Evolutionary conservation across 306 rosid species (phyloP).

Genomic region (Oxytropis ochrocephala): DNA sequence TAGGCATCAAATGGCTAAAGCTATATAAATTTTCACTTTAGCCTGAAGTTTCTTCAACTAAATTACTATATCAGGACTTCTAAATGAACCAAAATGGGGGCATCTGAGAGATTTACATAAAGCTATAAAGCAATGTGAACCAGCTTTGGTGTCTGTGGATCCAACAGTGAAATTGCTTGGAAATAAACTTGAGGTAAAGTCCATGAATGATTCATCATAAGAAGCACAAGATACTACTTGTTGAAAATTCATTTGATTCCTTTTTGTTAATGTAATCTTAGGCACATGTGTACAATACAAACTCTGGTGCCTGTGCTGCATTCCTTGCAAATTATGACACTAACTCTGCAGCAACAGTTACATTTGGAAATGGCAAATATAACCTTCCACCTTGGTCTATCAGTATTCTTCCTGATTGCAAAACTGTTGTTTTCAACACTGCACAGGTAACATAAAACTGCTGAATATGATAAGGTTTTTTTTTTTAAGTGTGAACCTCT

Average conservation of each 20-base stretch:
- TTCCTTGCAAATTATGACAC: conserved; percentile 72
- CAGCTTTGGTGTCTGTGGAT: conserved; percentile 60
- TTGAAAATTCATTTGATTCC: conserved; percentile 12
- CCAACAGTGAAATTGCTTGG: conserved; percentile 47
- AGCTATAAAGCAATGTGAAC: conserved; percentile 59
- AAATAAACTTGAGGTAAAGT: conserved; percentile 59
- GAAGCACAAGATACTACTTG: background rate
- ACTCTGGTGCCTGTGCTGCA: conserved; percentile 62
- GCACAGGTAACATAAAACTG: conserved; percentile 50
- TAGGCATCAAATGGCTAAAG: background rate
- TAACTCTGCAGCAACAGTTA: conserved; percentile 35
- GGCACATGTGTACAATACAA: conserved; percentile 61
- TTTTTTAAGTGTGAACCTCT: too few species aligned
- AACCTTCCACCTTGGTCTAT: conserved; percentile 84
- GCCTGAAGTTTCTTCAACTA: conserved; percentile 22
- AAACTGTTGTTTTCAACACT: conserved; percentile 64
- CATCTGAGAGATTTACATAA: conserved; percentile 71
- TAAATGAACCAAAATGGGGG: conserved; percentile 63
- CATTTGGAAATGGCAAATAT: conserved; percentile 52
- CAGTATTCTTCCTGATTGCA: conserved; percentile 84
- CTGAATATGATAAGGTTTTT: background rate
- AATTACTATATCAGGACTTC: conserved; percentile 26
- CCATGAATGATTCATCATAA: conserved; percentile 10
- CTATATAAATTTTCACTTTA: background rate
- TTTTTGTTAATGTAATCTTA: conserved; percentile 29